phyloP scores from a whole-genome alignment of 2,329 filamentous ascomycete genomes.

The Drechslerella dactyloides region DNA sequence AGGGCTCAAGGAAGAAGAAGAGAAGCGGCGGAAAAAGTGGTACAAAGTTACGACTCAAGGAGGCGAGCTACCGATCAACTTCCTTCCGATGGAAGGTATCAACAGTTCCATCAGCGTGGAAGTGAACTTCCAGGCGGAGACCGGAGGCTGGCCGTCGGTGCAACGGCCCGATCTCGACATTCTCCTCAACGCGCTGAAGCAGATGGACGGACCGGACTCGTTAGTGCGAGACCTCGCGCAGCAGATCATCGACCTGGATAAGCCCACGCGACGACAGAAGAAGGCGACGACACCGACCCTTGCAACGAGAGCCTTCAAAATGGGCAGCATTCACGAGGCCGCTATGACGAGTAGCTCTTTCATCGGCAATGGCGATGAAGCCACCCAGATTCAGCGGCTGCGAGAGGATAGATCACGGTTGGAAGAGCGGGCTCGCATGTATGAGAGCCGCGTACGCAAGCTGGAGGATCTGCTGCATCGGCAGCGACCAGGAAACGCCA shows the following conservation, averaged over 20 bases:
- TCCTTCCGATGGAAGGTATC: constrained; percentile 65
- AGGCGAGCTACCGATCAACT: constrained; percentile 65
- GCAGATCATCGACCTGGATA: constrained; percentile 77
- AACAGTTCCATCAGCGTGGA: constrained; percentile 51
- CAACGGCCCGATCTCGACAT: constrained; percentile 76
- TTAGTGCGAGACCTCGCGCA: constrained; percentile 76
- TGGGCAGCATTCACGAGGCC: constrained; percentile 92
- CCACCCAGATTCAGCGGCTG: constrained; percentile 69
- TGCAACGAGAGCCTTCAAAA: constrained; percentile 70
- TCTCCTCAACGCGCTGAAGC: constrained; percentile 72
- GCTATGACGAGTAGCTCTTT: constrained; percentile 84
- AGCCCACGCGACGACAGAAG: constrained; percentile 65
- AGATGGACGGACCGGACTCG: constrained; percentile 69
- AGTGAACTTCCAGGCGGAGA: constrained; percentile 56
- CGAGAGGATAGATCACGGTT: constrained; percentile 80
- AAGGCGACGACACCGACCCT: constrained; percentile 65
- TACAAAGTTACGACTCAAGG: constrained; percentile 74
- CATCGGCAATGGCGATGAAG: constrained; percentile 76
- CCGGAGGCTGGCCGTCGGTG: constrained; percentile 82
- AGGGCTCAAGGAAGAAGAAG: constrained; percentile 88
- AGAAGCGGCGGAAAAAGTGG: constrained; percentile 87
- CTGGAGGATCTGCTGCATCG: constrained; percentile 91
- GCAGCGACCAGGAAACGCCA: constrained; percentile 66
- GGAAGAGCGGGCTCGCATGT: constrained; percentile 77
- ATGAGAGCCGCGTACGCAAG: constrained; percentile 85